phyloP scores from a whole-genome alignment of 208 protist species.

The Acanthamoeba triangularis region DNA sequence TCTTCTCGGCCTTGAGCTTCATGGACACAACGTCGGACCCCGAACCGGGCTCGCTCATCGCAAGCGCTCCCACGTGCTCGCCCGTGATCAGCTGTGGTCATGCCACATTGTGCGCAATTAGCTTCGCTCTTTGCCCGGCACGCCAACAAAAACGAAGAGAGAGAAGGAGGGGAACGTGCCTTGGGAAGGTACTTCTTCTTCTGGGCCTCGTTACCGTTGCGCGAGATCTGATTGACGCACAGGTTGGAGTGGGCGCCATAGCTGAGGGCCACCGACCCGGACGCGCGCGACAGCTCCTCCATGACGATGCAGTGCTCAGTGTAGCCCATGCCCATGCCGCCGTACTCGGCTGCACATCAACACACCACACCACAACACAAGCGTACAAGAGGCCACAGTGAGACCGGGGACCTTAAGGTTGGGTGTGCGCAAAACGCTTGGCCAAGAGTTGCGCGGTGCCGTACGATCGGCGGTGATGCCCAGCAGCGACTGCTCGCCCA shows the following conservation, averaged over 20 bases:
- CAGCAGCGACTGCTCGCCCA: slow-evolving; percentile 96
- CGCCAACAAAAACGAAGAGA: background rate
- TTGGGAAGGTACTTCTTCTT: slow-evolving; percentile 93
- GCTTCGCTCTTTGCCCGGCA: background rate
- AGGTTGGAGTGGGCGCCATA: slow-evolving; percentile 94
- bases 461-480: slow-evolving; percentile 95
- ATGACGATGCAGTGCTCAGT: slow-evolving; percentile 92
- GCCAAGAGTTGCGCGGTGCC: too few relatives aligned
- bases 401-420: background rate
- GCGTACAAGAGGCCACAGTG: background rate
- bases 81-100: slow-evolving; percentile 95
- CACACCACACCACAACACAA: background rate
- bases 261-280: slow-evolving; percentile 91
- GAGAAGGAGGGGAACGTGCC: background rate
- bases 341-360: slow-evolving; percentile 88
- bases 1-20: slow-evolving; percentile 93
- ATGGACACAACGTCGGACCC: slow-evolving; percentile 98
- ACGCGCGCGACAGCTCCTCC: slow-evolving; percentile 91
- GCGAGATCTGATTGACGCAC: slow-evolving; percentile 93
- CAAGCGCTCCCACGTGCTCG: slow-evolving; percentile 97
- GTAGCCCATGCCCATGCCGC: slow-evolving; percentile 95
- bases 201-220: slow-evolving; percentile 94
- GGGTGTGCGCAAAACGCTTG: too few relatives aligned
- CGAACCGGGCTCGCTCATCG: slow-evolving; percentile 96
- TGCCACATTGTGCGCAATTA: background rate